Evolutionary conservation across 306 rosid species (phyloP).

Genomic region (Malus orientalis): DNA sequence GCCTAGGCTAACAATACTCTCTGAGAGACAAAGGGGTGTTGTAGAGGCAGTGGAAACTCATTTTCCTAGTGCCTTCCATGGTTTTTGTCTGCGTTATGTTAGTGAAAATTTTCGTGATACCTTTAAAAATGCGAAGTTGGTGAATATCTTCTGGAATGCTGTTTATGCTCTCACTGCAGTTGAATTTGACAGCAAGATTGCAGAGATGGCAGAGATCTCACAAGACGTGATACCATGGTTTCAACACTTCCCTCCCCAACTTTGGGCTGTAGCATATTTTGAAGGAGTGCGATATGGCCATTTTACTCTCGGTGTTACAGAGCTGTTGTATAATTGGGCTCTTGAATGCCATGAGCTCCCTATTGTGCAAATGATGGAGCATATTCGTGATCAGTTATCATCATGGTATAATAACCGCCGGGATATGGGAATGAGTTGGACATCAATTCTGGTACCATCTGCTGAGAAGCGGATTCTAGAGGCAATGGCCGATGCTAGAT

Average conservation of each 20-base stretch:
- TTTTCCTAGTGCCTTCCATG: constrained; percentile 88
- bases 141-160: constrained; percentile 95
- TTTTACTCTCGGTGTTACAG: constrained; percentile 81
- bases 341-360: constrained; percentile 98
- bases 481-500: constrained; percentile 88
- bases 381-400: constrained; percentile 65
- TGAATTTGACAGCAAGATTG: constrained; percentile 82
- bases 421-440: constrained; percentile 70
- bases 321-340: constrained; percentile 93
- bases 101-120: constrained; percentile 95
- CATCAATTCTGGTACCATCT: constrained; percentile 86
- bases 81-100: constrained; percentile 80
- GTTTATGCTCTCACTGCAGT: constrained; percentile 92
- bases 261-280: constrained; percentile 96
- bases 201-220: constrained; percentile 86
- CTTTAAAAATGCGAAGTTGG: constrained; percentile 87
- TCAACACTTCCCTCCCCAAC: constrained; percentile 81
- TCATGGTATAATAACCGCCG: constrained; percentile 75
- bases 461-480: constrained; percentile 82
- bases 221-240: constrained; percentile 82
- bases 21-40: constrained; percentile 75
- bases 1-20: constrained; percentile 90
- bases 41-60: constrained; percentile 93
- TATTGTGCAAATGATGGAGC: constrained; percentile 92
- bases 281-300: constrained; percentile 95